Evolutionary conservation across 768 basidiomycete species (phyloP), one percentile per base, ranked within the genome.

Genomic region (Phylloporus sp.): DNA sequence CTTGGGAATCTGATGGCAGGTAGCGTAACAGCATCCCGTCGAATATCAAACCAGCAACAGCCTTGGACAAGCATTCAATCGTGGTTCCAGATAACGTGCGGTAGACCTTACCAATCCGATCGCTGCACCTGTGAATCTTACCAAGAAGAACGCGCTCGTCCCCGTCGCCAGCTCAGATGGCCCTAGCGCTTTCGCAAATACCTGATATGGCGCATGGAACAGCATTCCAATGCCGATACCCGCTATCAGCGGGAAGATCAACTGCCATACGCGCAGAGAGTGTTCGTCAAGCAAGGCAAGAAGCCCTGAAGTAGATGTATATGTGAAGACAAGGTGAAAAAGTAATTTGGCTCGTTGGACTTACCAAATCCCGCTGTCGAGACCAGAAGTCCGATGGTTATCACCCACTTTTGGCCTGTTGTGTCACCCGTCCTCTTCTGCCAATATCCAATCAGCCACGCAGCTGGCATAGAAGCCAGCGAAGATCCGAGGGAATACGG

Each of bases 401-500:
- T 86, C 44, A 82, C 73, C 67, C 76, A 71, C 64, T 85, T 87
- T 67, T 87, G 86, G 44, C 81, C 84, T 41, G 73, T 75, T 15
- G 81, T 86, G 59, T 83, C 76, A 18, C 72, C 66, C 15, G 74
- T 80, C 50, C 72, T 75, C 55, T 66, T 72, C 67, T 88, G 85
- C 75, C 77, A 80, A 55, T 79, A 81, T 42, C 77, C 81, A 59
- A 91, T 87, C 59, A 87, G 77, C 87, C 87, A 88, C n/a, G 91
- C 88, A 32, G 80, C 85, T 22, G 90, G 88, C 75, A 93, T 84
- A 11, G 91, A 91, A 38, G 90, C 85, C 51, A 92, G 64, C 22
- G 90, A 90, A 29, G 90, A 86, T 45, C 89, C 91, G 46, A 92
- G 80, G 44, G 91, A 88, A 72, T 91, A 92, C 11, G 91, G 88